Base-by-base conservation (phyloP, 495 filamentous ascomycete genomes). In the Xylaria sp. region DNA sequence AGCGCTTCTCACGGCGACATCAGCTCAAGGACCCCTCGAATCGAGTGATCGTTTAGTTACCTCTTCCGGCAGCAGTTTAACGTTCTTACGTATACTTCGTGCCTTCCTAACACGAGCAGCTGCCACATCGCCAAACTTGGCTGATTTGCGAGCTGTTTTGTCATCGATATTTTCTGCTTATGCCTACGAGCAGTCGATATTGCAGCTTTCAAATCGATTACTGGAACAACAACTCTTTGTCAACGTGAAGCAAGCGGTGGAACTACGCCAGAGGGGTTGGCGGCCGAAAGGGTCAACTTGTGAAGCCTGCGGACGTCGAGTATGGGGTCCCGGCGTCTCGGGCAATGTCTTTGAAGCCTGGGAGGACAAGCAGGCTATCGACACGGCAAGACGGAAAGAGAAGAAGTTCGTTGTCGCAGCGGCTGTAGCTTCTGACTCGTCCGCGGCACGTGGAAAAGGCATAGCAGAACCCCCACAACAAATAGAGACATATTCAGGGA, bases 81-180 rank as follows among this genome's bases (percentile, higher is more conserved):
- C 92, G 1, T 98, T 98, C 82, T 88, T 99, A 7, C 93, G 91
- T 61, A 93, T 99, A 65, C 88, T 99, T 6, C 90, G 93, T 29
- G 92, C 92, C 9, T 98, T 99, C 81, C 88, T 99, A n/a, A 88
- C 91, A 3, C 89, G 93, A 24, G 94, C 94, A 0, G 91, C 93
- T 1, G 82, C 85, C 31, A 90, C 92, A 33, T 97, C 95, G 2
- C 93, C 96, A 0, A 95, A 92, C 33, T 88, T 98, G 0, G 90
- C 92, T 5, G 94, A 98, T 76, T 85, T 99, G 15, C 91, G 97
- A 31, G 86, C 88, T 52, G 94, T 98, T 1, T 87, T 99, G 3
- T 84, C 89, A 2, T 93, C 93, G 8, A 94, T 99, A 57, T 99
- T 99, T 80, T 90, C 95, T 2, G 95, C 97, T 0, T 98, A 99